phyloP scores from a whole-genome alignment of 208 protist species.

The Porcisia hertigi region DNA sequence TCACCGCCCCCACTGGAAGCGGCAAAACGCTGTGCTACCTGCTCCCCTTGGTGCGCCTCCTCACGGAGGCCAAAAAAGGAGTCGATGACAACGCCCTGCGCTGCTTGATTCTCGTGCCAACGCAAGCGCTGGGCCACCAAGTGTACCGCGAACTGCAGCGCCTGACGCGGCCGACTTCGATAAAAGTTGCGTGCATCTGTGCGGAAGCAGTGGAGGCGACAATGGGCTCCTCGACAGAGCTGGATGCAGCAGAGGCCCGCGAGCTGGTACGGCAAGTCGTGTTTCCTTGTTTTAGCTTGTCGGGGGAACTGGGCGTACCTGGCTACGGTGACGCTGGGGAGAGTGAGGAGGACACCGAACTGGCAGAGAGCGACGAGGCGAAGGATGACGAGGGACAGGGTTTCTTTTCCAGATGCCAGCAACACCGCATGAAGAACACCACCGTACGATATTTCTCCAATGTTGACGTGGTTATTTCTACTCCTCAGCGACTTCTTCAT shows the following conservation, averaged over 20 bases:
- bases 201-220: slow-evolving; percentile 18
- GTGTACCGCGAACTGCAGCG: slow-evolving; percentile 67
- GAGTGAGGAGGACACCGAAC: background rate
- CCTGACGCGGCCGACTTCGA: slow-evolving; percentile 71
- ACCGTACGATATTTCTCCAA: slow-evolving; percentile 63
- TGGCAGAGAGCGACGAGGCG: background rate
- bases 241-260: slow-evolving; percentile 42
- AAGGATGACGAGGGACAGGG: background rate
- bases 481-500: slow-evolving; percentile 78
- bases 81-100: slow-evolving; percentile 67
- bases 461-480: slow-evolving; percentile 81
- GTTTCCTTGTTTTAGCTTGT: slow-evolving; percentile 10
- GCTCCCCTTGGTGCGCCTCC: slow-evolving; percentile 68
- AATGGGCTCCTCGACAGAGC: background rate
- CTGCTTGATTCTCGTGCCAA: slow-evolving; percentile 83
- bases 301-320: background rate
- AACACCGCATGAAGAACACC: background rate
- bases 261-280: slow-evolving; percentile 53
- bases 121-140: slow-evolving; percentile 77
- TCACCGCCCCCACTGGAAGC: slow-evolving; percentile 89
- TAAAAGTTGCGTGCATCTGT: slow-evolving; percentile 65
- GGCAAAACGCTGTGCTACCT: slow-evolving; percentile 92
- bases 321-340: background rate
- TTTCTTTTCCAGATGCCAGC: background rate
- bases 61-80: slow-evolving; percentile 58